Percentiles rank a stretch among this genome's conserved stretches.
These are phyloP conservation scores for Auricularia sp. DNA, from an alignment of 768 basidiomycete species.

Conservation along the genomic window DNA sequence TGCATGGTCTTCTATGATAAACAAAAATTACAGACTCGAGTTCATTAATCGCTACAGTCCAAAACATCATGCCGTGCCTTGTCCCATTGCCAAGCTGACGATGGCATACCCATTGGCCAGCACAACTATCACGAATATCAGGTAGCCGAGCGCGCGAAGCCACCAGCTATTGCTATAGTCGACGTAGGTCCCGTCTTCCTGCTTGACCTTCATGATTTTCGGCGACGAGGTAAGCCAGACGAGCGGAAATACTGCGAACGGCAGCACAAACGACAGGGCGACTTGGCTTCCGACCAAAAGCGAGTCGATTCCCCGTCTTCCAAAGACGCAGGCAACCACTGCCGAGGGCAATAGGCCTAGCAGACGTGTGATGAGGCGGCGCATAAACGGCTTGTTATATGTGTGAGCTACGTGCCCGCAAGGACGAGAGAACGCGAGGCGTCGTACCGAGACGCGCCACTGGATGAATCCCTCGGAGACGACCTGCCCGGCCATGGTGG, in stretches of 20 bases:
- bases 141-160: constrained; percentile 37
- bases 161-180: constrained; percentile 57
- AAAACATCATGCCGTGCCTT: constrained; percentile 3
- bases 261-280: constrained; percentile 69
- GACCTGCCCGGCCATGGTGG: constrained; percentile 83
- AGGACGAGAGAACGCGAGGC: not conserved
- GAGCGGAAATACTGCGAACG: constrained; percentile 73
- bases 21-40: too few species aligned
- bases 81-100: constrained; percentile 41
- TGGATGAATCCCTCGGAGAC: constrained; percentile 83
- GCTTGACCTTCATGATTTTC: constrained; percentile 52
- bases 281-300: constrained; percentile 86
- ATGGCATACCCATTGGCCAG: constrained; percentile 73
- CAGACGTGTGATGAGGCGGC: constrained; percentile 74
- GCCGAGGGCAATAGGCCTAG: constrained; percentile 78
- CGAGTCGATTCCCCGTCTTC: constrained; percentile 55
- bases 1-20: too few species aligned
- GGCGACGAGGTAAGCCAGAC: constrained; percentile 61
- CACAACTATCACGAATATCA: constrained; percentile 56
- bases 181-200: constrained; percentile 28
- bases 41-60: not conserved
- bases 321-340: constrained; percentile 63
- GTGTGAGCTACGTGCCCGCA: not conserved
- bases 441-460: constrained; percentile 66
- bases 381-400: constrained; percentile 21